Percentiles rank a stretch among this genome's conserved stretches.
Conservation (phyloP, 1,284 basidiomycete species). For the Ceratobasidium sp. region DNA sequence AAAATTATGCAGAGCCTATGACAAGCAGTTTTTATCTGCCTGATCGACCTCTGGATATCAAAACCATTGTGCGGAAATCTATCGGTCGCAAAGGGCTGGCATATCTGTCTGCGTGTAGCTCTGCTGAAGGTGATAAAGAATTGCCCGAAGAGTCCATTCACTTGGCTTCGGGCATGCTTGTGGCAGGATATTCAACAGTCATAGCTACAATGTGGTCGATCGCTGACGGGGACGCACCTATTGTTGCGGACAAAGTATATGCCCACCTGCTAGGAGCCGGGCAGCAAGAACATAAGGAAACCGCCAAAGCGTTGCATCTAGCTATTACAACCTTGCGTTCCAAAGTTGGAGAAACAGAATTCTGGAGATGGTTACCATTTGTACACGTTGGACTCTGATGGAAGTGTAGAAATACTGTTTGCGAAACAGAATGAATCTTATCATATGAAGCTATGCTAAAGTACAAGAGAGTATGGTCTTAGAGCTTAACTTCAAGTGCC, state of each 20-base stretch:
- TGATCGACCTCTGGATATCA: neutral
- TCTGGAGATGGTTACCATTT: neutral
- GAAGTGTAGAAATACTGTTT: no score
- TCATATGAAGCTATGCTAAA: no score
- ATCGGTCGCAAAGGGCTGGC: neutral
- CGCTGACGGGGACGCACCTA: neutral
- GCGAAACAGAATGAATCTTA: no score
- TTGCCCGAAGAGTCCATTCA: conserved; percentile 40
- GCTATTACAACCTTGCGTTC: neutral
- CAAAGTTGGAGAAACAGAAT: neutral
- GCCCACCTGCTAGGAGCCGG: neutral
- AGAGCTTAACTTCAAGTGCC: no score
- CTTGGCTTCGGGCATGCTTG: conserved; percentile 40
- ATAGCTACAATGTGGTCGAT: neutral
- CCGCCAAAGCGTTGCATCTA: neutral
- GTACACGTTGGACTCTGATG: neutral
- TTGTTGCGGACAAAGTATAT: neutral
- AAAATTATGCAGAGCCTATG: neutral
- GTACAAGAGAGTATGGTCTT: no score
- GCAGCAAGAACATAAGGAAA: neutral
- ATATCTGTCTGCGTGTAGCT: neutral
- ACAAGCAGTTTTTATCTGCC: conserved; percentile 17
- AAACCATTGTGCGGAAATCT: neutral
- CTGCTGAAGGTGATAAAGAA: conserved; percentile 17
- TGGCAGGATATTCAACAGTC: neutral